Evolutionary conservation across 768 basidiomycete genomes (phyloP).

Genomic region (Pulveroboletus ravenelii): DNA sequence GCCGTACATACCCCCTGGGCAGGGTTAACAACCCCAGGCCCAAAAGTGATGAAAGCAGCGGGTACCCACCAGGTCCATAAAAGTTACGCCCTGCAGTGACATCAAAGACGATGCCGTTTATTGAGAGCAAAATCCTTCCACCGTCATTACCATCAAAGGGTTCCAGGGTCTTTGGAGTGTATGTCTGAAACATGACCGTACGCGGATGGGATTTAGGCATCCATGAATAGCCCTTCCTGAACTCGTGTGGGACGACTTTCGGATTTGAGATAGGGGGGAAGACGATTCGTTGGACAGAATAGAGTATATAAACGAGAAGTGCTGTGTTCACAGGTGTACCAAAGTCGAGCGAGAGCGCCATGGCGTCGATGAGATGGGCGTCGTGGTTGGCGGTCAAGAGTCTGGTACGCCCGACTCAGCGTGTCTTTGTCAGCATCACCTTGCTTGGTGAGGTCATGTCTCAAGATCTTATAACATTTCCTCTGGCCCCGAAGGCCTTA

Average conservation of each 20-base stretch:
- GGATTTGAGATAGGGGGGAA: constrained; percentile 59
- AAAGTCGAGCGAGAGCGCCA: constrained; percentile 42
- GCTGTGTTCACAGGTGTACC: constrained; percentile 79
- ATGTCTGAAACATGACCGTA: constrained; percentile 70
- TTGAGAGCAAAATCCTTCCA: constrained; percentile 78
- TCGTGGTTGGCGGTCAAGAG: constrained; percentile 8
- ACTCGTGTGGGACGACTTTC: constrained; percentile 54
- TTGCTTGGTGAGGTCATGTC: too few species aligned
- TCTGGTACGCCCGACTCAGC: too few species aligned
- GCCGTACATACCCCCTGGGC: constrained; percentile 87
- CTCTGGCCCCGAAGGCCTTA: too few species aligned
- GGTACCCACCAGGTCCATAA: constrained; percentile 83
- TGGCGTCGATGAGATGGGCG: constrained; percentile 10
- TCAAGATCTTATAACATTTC: too few species aligned
- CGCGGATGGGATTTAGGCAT: constrained; percentile 80
- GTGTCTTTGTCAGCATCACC: too few species aligned
- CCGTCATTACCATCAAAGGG: constrained; percentile 62
- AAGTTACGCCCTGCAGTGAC: constrained; percentile 86
- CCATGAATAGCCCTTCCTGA: constrained; percentile 88
- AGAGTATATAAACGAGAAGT: constrained; percentile 72
- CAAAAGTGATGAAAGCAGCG: not conserved
- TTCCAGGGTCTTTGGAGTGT: constrained; percentile 70
- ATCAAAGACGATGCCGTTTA: constrained; percentile 87
- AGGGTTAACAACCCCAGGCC: constrained; percentile 2
- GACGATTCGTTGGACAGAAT: constrained; percentile 68